A percentile compares a stretch with the other conserved stretches of the same genome.
These are phyloP conservation scores for Penicillium tannophilum DNA, from an alignment of 495 filamentous ascomycete genomes.

Conservation along the genomic window DNA sequence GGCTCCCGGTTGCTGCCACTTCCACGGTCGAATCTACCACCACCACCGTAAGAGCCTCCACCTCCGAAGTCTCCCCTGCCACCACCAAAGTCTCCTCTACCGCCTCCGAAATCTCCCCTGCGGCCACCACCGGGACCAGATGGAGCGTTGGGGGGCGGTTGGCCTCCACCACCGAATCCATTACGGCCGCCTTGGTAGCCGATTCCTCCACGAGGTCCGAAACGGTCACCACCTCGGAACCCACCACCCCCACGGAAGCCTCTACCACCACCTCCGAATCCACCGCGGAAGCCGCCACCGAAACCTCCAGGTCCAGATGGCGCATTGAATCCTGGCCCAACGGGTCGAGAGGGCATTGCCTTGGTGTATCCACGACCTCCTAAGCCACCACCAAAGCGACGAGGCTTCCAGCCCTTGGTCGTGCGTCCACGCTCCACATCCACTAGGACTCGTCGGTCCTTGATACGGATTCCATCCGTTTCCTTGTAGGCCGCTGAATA, in stretches of 20 bases:
- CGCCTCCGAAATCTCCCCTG: constrained; percentile 51
- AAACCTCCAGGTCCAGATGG: constrained; percentile 69
- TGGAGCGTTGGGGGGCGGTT: constrained; percentile 75
- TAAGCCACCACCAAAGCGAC: constrained; percentile 87
- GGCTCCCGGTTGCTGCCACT: constrained; percentile 59
- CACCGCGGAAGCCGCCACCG: constrained; percentile 67
- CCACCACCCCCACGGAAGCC: constrained; percentile 58
- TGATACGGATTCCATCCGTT: constrained; percentile 89
- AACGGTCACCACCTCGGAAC: constrained; percentile 68
- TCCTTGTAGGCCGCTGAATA: constrained; percentile 75
- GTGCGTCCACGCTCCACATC: constrained; percentile 97
- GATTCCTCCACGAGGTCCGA: constrained; percentile 59
- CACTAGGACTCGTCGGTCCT: constrained; percentile 86
- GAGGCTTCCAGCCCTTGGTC: constrained; percentile 91
- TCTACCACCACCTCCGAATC: constrained; percentile 44
- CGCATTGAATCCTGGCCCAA: constrained; percentile 58
- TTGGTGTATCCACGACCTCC: constrained; percentile 95
- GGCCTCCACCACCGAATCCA: constrained; percentile 61
- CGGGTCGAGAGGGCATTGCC: constrained; percentile 70
- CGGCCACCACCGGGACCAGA: constrained; percentile 73
- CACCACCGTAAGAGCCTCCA: constrained; percentile 25
- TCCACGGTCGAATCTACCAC: constrained; percentile 49
- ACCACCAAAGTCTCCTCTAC: constrained; percentile 51
- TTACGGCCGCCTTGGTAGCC: constrained; percentile 63
- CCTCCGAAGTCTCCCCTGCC: constrained; percentile 5